phyloP scores from a whole-genome alignment of 495 filamentous ascomycete species.

The Patellaria atrata region DNA sequence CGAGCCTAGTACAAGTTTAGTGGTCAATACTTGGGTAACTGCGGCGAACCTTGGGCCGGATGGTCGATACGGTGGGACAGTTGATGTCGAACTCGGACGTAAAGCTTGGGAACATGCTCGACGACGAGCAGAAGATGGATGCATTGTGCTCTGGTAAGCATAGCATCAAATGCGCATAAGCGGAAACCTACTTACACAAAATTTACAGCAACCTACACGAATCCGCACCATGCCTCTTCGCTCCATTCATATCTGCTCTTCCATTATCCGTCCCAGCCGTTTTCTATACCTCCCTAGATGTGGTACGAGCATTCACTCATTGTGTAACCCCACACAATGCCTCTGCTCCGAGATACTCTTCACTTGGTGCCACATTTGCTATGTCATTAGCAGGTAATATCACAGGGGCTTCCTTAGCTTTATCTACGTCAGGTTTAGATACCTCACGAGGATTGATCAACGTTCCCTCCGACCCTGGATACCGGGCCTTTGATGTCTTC shows the following conservation, averaged over 20 bases:
- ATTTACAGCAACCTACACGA: constrained; percentile 64
- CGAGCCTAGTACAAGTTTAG: constrained; percentile 82
- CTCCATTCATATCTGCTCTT: constrained; percentile 65
- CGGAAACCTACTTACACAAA: constrained; percentile 10
- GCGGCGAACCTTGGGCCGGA: constrained; percentile 50
- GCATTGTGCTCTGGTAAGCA: constrained; percentile 70
- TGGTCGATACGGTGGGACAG: constrained; percentile 55
- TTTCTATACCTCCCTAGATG: constrained; percentile 61
- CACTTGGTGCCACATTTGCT: constrained; percentile 64
- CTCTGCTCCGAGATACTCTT: constrained; percentile 65
- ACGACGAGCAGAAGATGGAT: constrained; percentile 87
- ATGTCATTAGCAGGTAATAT: constrained; percentile 70
- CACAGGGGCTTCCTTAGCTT: constrained; percentile 54
- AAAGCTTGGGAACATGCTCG: constrained; percentile 96
- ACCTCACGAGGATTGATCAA: constrained; percentile 67
- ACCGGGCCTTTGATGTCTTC: constrained; percentile 94
- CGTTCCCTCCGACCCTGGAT: constrained; percentile 63
- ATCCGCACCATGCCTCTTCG: constrained; percentile 71
- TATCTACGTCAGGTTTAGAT: constrained; percentile 82
- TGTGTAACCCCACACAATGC: constrained; percentile 83
- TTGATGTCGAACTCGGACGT: constrained; percentile 64
- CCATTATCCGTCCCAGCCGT: constrained; percentile 61
- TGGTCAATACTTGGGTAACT: constrained; percentile 90
- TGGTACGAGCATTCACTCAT: constrained; percentile 70
- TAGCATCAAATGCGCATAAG: not conserved